These are phyloP conservation scores for Suillus tomentosus DNA, from an alignment of 768 basidiomycete species.

Conservation along the genomic window DNA sequence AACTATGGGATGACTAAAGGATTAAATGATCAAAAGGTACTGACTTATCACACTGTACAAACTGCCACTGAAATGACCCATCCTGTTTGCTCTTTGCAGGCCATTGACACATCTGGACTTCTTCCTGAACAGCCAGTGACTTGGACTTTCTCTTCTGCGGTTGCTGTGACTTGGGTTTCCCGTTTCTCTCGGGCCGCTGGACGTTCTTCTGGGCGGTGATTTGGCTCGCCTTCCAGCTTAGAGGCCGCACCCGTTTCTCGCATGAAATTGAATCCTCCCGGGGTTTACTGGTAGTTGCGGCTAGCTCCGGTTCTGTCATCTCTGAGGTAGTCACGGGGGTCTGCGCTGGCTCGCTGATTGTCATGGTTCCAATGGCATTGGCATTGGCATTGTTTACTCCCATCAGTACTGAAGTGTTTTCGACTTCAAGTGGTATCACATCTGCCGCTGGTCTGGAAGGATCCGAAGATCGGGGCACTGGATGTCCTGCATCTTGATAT, in stretches of 20 bases:
- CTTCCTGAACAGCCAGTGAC: background rate
- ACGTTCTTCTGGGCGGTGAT: background rate
- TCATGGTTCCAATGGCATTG: background rate
- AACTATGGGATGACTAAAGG: background rate
- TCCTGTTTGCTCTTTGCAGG: background rate
- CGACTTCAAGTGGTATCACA: background rate
- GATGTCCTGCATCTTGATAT: background rate
- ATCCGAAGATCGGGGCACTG: background rate
- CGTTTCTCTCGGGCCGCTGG: background rate
- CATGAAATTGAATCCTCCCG: background rate
- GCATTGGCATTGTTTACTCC: background rate
- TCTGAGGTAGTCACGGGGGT: background rate
- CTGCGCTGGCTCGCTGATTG: constrained; percentile 1
- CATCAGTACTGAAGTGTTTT: background rate
- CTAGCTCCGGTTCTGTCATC: background rate
- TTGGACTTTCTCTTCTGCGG: constrained; percentile 5
- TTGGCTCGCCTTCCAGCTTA: constrained; percentile 1
- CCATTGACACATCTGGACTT: constrained; percentile 1
- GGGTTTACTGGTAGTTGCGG: background rate
- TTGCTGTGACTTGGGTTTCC: background rate
- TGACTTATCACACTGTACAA: constrained; percentile 38
- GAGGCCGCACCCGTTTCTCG: background rate
- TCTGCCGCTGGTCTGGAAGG: background rate
- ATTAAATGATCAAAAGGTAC: constrained; percentile 10
- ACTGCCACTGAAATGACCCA: constrained; percentile 19